Evolutionary conservation across 306 rosid genomes (phyloP).

Genomic region (Fragaria ananassa): DNA sequence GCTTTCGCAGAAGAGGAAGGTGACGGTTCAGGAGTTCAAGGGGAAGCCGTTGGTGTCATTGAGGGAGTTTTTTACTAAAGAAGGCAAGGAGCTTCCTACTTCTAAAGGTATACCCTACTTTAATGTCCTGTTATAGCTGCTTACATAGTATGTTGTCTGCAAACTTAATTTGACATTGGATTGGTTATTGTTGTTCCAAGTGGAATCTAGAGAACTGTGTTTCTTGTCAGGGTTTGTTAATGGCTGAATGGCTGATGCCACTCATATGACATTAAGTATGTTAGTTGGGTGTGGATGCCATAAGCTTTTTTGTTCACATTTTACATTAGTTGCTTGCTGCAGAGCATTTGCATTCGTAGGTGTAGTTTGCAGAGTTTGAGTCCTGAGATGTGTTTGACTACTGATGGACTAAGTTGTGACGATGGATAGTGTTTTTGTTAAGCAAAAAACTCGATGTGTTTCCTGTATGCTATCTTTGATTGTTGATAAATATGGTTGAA

Average conservation of each 20-base stretch:
- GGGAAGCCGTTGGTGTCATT: constrained; percentile 78
- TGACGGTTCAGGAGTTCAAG: constrained; percentile 76
- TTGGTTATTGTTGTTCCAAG: not conserved
- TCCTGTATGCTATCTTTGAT: not conserved
- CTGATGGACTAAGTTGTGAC: not conserved
- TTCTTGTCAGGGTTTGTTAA: not conserved
- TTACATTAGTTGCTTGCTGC: not conserved
- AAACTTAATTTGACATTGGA: not conserved
- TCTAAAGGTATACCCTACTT: constrained; percentile 54
- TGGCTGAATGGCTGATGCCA: constrained; percentile 1
- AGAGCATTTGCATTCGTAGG: not conserved
- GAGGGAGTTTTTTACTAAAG: constrained; percentile 62
- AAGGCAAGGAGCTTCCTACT: constrained; percentile 80
- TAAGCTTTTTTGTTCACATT: not conserved
- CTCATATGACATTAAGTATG: not conserved
- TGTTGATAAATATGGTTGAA: not conserved
- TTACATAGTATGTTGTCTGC: not conserved
- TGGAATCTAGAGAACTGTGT: not conserved
- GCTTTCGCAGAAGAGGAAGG: constrained; percentile 72
- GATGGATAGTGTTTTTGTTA: not conserved
- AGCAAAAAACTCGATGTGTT: not conserved
- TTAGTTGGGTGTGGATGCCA: not conserved
- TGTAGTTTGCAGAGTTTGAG: not conserved
- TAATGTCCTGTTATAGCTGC: not conserved
- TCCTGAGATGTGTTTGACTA: not conserved